Conservation (phyloP, 73 alveolate genomes). For the Blepharisma stoltei region DNA sequence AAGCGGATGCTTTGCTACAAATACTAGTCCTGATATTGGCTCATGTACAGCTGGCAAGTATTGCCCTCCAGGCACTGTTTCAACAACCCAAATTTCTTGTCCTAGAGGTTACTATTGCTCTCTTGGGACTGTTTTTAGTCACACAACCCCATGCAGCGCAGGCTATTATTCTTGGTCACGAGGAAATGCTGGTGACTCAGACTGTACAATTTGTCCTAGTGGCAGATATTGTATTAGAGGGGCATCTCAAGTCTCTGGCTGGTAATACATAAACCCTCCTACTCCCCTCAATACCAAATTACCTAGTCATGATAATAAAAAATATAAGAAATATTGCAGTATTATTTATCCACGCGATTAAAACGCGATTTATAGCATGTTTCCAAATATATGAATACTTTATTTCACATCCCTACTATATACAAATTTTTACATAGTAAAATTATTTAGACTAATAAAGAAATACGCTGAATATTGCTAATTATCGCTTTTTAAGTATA, state of each 20-base stretch:
- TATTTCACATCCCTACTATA: too few species aligned
- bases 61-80: constrained; percentile 51
- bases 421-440: too few species aligned
- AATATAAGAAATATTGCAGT: too few species aligned
- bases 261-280: constrained; percentile 22
- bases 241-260: not conserved
- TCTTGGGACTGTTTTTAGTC: not conserved
- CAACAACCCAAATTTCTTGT: constrained; percentile 37
- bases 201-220: constrained; percentile 51
- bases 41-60: constrained; percentile 57
- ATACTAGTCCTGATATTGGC: constrained; percentile 44
- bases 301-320: too few species aligned
- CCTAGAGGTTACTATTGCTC: constrained; percentile 49
- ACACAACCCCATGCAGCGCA: constrained; percentile 40
- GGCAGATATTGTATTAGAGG: constrained; percentile 55
- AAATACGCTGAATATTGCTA: too few species aligned
- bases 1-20: not conserved
- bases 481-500: too few species aligned
- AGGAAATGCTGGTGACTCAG: constrained; percentile 36
- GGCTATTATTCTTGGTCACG: constrained; percentile 46
- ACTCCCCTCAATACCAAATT: too few species aligned
- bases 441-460: too few species aligned
- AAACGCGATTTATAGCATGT: too few species aligned
- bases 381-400: too few species aligned
- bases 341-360: not conserved